A percentile compares a stretch with the other conserved stretches of the same genome.
Evolutionary conservation across 106 monocot species (phyloP).

Genomic region (Dioscorea zingiberensis): DNA sequence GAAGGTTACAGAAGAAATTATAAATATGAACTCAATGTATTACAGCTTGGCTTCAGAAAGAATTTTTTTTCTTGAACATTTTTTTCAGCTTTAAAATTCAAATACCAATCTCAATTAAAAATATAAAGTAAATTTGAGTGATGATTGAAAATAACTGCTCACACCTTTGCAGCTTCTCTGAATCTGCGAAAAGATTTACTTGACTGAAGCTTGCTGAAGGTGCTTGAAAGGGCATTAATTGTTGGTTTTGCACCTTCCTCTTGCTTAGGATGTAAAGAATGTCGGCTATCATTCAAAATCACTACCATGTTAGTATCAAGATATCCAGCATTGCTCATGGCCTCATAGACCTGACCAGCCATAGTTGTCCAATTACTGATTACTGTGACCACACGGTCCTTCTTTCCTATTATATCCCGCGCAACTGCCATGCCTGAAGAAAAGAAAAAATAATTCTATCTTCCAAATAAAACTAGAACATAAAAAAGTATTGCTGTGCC

Average conservation of each 20-base stretch:
- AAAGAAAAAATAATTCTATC: not conserved
- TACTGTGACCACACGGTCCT: slow-evolving; percentile 49
- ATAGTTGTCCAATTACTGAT: slow-evolving; percentile 74
- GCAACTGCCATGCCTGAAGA: slow-evolving; percentile 77
- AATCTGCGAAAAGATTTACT: slow-evolving; percentile 62
- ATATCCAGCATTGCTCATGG: slow-evolving; percentile 83
- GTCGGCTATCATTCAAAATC: slow-evolving; percentile 72
- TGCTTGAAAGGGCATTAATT: slow-evolving; percentile 54
- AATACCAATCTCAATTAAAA: too few relatives aligned
- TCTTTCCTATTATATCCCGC: slow-evolving; percentile 64
- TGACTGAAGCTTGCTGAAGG: slow-evolving; percentile 78
- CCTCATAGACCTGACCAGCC: slow-evolving; percentile 81
- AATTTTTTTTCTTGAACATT: too few relatives aligned
- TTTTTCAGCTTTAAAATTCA: too few relatives aligned
- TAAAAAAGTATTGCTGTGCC: too few relatives aligned
- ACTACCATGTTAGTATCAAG: slow-evolving; percentile 87
- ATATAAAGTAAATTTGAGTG: too few relatives aligned
- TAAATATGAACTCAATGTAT: too few relatives aligned
- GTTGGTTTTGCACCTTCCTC: slow-evolving; percentile 36
- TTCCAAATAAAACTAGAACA: not conserved
- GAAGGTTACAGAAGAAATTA: too few relatives aligned
- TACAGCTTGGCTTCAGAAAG: too few relatives aligned
- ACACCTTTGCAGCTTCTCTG: slow-evolving; percentile 77
- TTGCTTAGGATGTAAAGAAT: slow-evolving; percentile 59
- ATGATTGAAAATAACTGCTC: not conserved